Conservation (phyloP, 2,329 filamentous ascomycete species). For the Claviceps lovelessii region DNA sequence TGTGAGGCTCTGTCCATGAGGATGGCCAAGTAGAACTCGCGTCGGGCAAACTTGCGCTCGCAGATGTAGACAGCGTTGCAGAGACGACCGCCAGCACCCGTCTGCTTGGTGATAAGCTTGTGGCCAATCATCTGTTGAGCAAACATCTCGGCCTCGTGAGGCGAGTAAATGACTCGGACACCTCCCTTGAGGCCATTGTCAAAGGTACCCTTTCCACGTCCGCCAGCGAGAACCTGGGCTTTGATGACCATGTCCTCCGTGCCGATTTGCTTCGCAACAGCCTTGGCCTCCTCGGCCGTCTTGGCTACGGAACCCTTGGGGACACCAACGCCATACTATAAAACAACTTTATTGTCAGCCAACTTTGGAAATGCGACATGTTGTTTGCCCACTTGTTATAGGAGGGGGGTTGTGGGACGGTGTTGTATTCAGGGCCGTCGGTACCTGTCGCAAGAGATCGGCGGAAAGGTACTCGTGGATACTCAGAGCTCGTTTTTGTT, state of each 20-base stretch:
- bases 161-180: slow-evolving; percentile 97
- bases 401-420: background rate
- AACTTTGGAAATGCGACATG: background rate
- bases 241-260: slow-evolving; percentile 98
- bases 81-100: slow-evolving; percentile 78
- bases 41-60: slow-evolving; percentile 97
- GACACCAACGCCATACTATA: slow-evolving; percentile 83
- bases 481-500: slow-evolving; percentile 79
- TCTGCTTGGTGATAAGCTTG: slow-evolving; percentile 99
- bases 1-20: slow-evolving; percentile 94
- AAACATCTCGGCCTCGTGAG: slow-evolving; percentile 91
- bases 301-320: slow-evolving; percentile 80
- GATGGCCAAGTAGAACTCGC: slow-evolving; percentile 97
- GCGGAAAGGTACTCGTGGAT: slow-evolving; percentile 98
- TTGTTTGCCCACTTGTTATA: background rate
- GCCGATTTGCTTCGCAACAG: slow-evolving; percentile 79
- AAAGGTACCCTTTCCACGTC: slow-evolving; percentile 93
- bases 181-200: slow-evolving; percentile 98
- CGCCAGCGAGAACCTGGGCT: slow-evolving; percentile 94
- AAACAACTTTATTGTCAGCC: slow-evolving; percentile 7
- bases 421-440: background rate
- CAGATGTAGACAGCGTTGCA: slow-evolving; percentile 98
- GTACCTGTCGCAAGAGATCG: slow-evolving; percentile 66
- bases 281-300: slow-evolving; percentile 74
- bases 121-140: slow-evolving; percentile 99